A percentile compares a stretch with the other conserved stretches of the same genome.
These are phyloP conservation scores for Colletotrichum chlorophyti DNA, from an alignment of 2,329 filamentous ascomycete genomes.

Conservation along the genomic window DNA sequence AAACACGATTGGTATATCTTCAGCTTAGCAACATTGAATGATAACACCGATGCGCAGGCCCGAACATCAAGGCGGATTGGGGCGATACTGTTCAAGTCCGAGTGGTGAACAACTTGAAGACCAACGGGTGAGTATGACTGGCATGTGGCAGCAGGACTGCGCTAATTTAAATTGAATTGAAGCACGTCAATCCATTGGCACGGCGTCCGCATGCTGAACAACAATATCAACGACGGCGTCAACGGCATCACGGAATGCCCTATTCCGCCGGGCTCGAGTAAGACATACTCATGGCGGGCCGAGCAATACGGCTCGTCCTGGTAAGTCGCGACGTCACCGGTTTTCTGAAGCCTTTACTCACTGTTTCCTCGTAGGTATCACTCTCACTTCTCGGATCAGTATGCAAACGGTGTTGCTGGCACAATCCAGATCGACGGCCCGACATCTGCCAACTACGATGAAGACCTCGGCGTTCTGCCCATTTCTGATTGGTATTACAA, in stretches of 20 bases:
- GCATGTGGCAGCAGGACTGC: too few relatives aligned
- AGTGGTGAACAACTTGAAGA: constrained; percentile 69
- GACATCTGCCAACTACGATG: constrained; percentile 55
- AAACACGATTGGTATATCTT: too few relatives aligned
- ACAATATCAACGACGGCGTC: constrained; percentile 54
- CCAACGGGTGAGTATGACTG: constrained; percentile 39
- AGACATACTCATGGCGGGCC: constrained; percentile 45
- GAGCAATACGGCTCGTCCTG: constrained; percentile 45
- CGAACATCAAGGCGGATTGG: constrained; percentile 59
- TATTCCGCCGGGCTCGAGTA: constrained; percentile 41
- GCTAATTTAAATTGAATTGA: constrained; percentile 6
- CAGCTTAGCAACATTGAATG: too few relatives aligned
- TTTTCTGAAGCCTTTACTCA: too few relatives aligned
- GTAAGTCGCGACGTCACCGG: constrained; percentile 26
- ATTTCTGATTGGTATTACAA: constrained; percentile 61
- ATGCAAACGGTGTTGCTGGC: constrained; percentile 59
- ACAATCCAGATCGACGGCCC: constrained; percentile 59
- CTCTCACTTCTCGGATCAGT: constrained; percentile 57
- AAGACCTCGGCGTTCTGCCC: constrained; percentile 63
- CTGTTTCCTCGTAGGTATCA: constrained; percentile 52
- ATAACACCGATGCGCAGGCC: too few relatives aligned
- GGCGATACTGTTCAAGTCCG: constrained; percentile 62
- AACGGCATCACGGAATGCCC: constrained; percentile 50
- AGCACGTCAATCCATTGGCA: constrained; percentile 58
- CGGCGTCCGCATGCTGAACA: constrained; percentile 51